phyloP scores from a whole-genome alignment of 306 rosid genomes.

The Ammopiptanthus mongolicus region DNA sequence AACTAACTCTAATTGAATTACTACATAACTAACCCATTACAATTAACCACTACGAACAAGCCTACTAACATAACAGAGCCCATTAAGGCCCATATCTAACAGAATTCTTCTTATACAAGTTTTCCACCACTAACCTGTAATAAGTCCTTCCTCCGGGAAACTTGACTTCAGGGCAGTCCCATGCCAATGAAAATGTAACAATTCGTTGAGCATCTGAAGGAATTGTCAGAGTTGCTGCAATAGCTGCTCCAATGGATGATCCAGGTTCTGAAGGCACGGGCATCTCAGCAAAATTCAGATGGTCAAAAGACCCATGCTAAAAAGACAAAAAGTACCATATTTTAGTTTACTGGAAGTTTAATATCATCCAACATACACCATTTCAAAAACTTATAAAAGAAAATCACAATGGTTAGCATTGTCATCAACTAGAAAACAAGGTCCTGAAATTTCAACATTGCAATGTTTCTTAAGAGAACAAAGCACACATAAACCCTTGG shows the following conservation, averaged over 20 bases:
- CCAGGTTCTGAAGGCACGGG: slow-evolving; percentile 66
- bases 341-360: slow-evolving; percentile 23
- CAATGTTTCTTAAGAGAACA: background rate
- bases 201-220: slow-evolving; percentile 56
- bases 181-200: slow-evolving; percentile 87
- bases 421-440: background rate
- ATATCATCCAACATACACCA: background rate
- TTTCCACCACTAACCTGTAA: slow-evolving; percentile 59
- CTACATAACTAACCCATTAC: too few species aligned
- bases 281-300: slow-evolving; percentile 39
- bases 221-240: slow-evolving; percentile 78
- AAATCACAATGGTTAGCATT: background rate
- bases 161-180: slow-evolving; percentile 90
- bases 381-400: background rate
- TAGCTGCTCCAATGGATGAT: slow-evolving; percentile 93
- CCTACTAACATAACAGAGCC: too few species aligned
- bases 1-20: too few species aligned
- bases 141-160: slow-evolving; percentile 58
- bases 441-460: background rate
- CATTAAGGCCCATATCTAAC: too few species aligned
- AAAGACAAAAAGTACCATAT: slow-evolving; percentile 16
- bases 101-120: slow-evolving; percentile 14
- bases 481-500: background rate
- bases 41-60: too few species aligned
- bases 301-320: slow-evolving; percentile 86